Percentiles rank a stretch among this genome's conserved stretches.
Evolutionary conservation across 139 green algal genomes (phyloP).

Genomic region (Tetraselmis chui): DNA sequence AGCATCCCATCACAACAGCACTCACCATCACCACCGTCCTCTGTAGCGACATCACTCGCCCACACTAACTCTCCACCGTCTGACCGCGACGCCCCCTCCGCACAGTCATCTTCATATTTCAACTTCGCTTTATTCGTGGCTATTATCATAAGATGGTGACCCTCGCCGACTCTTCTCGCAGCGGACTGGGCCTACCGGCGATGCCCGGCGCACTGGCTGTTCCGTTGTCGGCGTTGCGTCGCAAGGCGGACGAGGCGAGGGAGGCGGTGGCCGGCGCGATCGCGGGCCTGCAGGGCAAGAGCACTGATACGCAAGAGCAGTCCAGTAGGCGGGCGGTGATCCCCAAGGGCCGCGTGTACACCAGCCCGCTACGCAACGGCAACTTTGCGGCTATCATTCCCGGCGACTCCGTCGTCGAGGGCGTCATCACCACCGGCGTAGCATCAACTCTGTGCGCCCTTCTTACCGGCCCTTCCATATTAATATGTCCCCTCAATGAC

Average conservation of each 20-base stretch:
- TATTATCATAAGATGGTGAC: too few species aligned
- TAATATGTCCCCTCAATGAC: not conserved
- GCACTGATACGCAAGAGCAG: not conserved
- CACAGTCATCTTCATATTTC: too few species aligned
- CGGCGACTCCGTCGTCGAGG: slow-evolving; percentile 80
- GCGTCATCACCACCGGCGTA: slow-evolving; percentile 79
- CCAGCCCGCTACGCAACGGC: slow-evolving; percentile 11
- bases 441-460: slow-evolving; percentile 61
- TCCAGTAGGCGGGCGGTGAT: too few species aligned
- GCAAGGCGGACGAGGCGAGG: not conserved
- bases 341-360: not conserved
- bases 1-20: too few species aligned
- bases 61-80: too few species aligned
- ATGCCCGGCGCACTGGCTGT: not conserved
- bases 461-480: not conserved
- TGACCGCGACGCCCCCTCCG: too few species aligned
- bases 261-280: not conserved
- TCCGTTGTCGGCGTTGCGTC: not conserved
- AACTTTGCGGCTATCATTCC: slow-evolving; percentile 90
- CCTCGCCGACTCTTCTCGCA: too few species aligned
- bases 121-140: too few species aligned
- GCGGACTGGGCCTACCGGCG: too few species aligned
- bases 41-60: too few species aligned
- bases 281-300: not conserved
- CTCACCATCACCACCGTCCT: too few species aligned